Percentiles rank a stretch among this genome's conserved stretches.
phyloP scores from a whole-genome alignment of 192 early-diverging fungal genomes.

The Spinellus fusiger region DNA sequence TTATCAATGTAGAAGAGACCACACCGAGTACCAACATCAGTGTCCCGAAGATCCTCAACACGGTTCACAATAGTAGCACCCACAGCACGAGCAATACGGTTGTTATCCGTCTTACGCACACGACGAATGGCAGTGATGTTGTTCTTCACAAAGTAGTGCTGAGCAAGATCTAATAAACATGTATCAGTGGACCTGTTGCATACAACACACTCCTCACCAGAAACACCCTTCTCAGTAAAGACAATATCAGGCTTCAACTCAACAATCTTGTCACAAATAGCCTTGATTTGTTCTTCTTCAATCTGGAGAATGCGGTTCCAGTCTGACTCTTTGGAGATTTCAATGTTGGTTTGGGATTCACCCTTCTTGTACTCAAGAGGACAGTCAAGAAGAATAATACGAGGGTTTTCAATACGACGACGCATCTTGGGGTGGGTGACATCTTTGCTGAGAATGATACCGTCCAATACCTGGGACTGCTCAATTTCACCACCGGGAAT shows the following conservation, averaged over 20 bases:
- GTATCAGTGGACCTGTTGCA: neutral
- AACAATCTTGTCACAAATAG: slow-evolving; percentile 94
- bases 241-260: slow-evolving; percentile 95
- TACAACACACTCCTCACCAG: slow-evolving; percentile 42
- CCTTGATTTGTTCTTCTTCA: slow-evolving; percentile 98
- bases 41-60: slow-evolving; percentile 93
- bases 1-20: slow-evolving; percentile 93
- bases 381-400: slow-evolving; percentile 94
- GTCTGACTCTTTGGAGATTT: slow-evolving; percentile 94
- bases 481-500: slow-evolving; percentile 98
- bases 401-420: slow-evolving; percentile 91
- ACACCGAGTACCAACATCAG: slow-evolving; percentile 92
- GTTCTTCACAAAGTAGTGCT: slow-evolving; percentile 96
- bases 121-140: slow-evolving; percentile 98
- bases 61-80: slow-evolving; percentile 96
- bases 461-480: slow-evolving; percentile 90
- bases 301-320: slow-evolving; percentile 96
- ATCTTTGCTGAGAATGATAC: slow-evolving; percentile 99
- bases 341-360: slow-evolving; percentile 98
- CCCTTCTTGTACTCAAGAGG: slow-evolving; percentile 99
- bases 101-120: slow-evolving; percentile 97
- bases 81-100: slow-evolving; percentile 96
- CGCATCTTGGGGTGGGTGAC: slow-evolving; percentile 98
- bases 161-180: slow-evolving; percentile 73
- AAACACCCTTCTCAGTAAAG: slow-evolving; percentile 99